Base-by-base conservation (phyloP, 2,329 filamentous ascomycete species). In the Monilinia polystroma region DNA sequence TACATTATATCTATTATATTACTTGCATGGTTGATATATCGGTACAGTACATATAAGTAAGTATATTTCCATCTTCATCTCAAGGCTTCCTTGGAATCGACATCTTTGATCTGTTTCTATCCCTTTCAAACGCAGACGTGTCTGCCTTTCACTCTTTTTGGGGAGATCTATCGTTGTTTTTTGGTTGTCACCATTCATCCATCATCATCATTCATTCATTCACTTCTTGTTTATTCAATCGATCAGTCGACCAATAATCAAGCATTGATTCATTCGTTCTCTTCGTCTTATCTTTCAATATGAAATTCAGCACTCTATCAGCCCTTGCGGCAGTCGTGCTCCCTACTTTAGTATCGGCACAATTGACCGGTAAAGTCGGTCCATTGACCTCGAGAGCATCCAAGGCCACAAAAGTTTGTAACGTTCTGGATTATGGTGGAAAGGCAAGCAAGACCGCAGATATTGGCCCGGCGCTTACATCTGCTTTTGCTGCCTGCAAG, bases 391-490 rank as follows among this genome's bases (percentile, higher is more conserved):
- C 76, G 4, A 73, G 76, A 57, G 76, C 75, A 1, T 70, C 73
- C 23, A 85, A 85, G 43, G 66, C 66, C 72, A 77, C 75, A 53
- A 78, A 83, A 70, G 80, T 79, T 14, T 85, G 83, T 75, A 82
- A 81, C 71, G 82, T 85, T 47, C 77, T 82, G 63, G 75, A 81
- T 68, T 85, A 85, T 70, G 83, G 83, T 16, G 83, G 78, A 11
- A 78, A 78, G 38, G 82, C 83, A 1, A 81, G 82, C 72, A 81
- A 81, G 67, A 76, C 77, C n/a, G 82, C 81, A 5, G 83, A 86
- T 70, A 73, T 86, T 32, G 81, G 82, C 0, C 76, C 80, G 2
- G 77, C 83, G 12, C 76, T 86, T 18, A 75, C 76, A 10, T 76
- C 77, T 23, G 84, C 84, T 3, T 85, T 80, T 71, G 78, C 75